These are phyloP conservation scores for Rhizophagus clarus DNA, from an alignment of 192 early-diverging fungal genomes.

Conservation along the genomic window DNA sequence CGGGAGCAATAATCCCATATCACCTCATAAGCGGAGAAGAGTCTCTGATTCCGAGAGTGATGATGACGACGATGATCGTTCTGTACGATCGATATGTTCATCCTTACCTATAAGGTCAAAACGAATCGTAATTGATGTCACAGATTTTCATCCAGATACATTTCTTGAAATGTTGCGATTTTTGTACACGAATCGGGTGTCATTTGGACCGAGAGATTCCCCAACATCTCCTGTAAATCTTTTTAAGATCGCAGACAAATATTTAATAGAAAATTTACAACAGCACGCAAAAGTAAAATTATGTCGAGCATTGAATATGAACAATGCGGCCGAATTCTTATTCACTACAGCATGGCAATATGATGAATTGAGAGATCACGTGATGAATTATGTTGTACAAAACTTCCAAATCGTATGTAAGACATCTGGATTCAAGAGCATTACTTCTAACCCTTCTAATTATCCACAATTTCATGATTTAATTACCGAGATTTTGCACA, in stretches of 20 bases:
- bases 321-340: conserved; percentile 25
- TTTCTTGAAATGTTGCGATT: conserved; percentile 29
- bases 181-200: conserved; percentile 12
- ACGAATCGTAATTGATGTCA: conserved; percentile 16
- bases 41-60: neutral
- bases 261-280: conserved; percentile 27
- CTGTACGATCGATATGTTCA: neutral
- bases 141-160: conserved; percentile 25
- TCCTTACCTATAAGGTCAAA: neutral
- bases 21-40: neutral
- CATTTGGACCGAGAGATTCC: neutral
- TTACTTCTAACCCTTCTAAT: conserved; percentile 15
- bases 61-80: neutral
- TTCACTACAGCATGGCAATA: conserved; percentile 30
- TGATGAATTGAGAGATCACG: conserved; percentile 28
- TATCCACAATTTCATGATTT: conserved; percentile 17
- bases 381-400: conserved; percentile 21
- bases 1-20: neutral
- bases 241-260: conserved; percentile 26
- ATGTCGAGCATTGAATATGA: conserved; percentile 10
- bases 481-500: conserved; percentile 8
- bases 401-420: conserved; percentile 14
- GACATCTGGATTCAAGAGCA: conserved; percentile 20
- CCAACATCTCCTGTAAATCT: neutral
- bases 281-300: conserved; percentile 19